Base-by-base conservation (phyloP, 2,329 filamentous ascomycete species). In the Myriosclerotinia duriaeana region DNA sequence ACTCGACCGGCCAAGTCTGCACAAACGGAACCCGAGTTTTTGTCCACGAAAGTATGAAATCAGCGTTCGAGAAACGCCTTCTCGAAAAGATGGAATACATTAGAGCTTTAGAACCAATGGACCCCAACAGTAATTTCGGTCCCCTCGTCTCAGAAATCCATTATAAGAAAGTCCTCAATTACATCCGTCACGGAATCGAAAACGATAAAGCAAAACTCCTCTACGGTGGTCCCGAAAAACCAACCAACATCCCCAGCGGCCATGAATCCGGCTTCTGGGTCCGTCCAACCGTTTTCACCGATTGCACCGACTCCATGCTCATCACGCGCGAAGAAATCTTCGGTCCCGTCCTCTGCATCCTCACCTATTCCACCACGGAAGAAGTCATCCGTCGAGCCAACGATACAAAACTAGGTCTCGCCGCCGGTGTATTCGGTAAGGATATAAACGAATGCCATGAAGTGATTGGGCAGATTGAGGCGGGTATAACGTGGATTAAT, bases 21-120 rank as follows among this genome's bases (percentile, higher is more conserved):
- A 96, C 93, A 61, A 96, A 96, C 77, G 93, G 93, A 60, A 96
- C 93, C 1, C 84, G 93, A 14, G 92, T 96, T 44, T 96, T 96
- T 76, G 84, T 97, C 3, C 92, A 90, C 0, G 79, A 82, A 44
- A 76, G 79, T 48, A 83, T 92, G 77, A 87, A 93, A 75, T 66
- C 79, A 17, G 81, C 80, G 0, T 93, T 96, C 71, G 91, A 96
- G 77, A 81, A 83, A 72, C 79, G 80, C 0, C 79, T 96, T 1
- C 74, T 93, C 1, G 84, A 89, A 69, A 92, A 92, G 75, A 89
- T 96, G 78, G 73, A 81, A 68, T 83, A 85, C 72, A 82, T 93
- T 60, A 88, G 92, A 50, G 81, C 90, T 1, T 92, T 93, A 34
- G 84, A 91, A 71, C 82, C 93, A 22, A 87, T 89, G 76, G 87